Conservation (phyloP, 768 basidiomycete species). For the Suillus clintonianus region DNA sequence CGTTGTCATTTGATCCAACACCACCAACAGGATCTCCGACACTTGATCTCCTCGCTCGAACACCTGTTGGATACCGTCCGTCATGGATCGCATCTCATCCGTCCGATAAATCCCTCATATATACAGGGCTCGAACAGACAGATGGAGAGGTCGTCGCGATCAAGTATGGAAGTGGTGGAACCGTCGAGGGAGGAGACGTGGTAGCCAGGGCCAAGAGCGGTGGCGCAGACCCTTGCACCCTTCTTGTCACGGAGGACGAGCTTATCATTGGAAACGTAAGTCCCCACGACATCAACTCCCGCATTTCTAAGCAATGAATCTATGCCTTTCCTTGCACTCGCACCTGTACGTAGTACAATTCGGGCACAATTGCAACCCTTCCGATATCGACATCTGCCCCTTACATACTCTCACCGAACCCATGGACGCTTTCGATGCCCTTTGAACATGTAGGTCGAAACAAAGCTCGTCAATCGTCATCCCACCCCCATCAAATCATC, state of each 20-base stretch:
- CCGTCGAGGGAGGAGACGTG: conserved; percentile 36
- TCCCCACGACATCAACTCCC: conserved; percentile 15
- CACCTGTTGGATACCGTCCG: conserved; percentile 61
- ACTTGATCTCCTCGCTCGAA: conserved; percentile 45
- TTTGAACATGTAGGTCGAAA: conserved; percentile 66
- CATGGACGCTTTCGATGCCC: conserved; percentile 37
- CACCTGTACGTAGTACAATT: conserved; percentile 56
- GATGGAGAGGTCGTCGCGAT: conserved; percentile 68
- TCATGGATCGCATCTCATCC: conserved; percentile 77
- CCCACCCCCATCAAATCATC: conserved; percentile 79
- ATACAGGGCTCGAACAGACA: conserved; percentile 64
- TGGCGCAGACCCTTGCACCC: conserved; percentile 65
- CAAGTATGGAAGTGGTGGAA: conserved; percentile 53
- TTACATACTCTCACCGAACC: conserved; percentile 39
- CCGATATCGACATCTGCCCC: conserved; percentile 54
- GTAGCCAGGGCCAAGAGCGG: conserved; percentile 50
- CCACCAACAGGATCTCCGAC: conserved; percentile 54
- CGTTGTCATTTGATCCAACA: conserved; percentile 65
- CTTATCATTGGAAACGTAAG: conserved; percentile 75
- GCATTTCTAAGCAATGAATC: not conserved
- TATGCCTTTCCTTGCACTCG: not conserved
- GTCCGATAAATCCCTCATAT: conserved; percentile 55
- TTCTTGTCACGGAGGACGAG: conserved; percentile 57
- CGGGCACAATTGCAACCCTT: conserved; percentile 58
- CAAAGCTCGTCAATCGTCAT: conserved; percentile 60